These are phyloP conservation scores for Ceratocystis cubensis DNA, from an alignment of 2,329 filamentous ascomycete genomes.

Conservation along the genomic window DNA sequence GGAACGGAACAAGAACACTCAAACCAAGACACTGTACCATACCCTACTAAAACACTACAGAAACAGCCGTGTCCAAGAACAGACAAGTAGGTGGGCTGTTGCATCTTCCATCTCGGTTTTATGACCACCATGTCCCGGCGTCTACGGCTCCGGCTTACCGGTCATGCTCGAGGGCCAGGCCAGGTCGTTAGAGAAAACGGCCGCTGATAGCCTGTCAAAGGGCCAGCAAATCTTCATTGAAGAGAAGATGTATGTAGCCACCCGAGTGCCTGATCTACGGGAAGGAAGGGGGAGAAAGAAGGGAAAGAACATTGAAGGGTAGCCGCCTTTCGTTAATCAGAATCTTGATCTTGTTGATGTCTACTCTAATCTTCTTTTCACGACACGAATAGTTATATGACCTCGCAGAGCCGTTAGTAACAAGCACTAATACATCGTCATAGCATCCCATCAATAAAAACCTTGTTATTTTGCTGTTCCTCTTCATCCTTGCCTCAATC, in stretches of 20 bases:
- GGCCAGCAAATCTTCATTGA: background rate
- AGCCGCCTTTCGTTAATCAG: background rate
- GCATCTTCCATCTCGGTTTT: background rate
- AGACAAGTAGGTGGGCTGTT: background rate
- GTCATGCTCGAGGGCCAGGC: background rate
- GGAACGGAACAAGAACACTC: background rate
- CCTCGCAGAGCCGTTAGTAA: too few relatives aligned
- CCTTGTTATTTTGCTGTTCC: too few relatives aligned
- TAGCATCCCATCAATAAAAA: too few relatives aligned
- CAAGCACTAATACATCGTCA: too few relatives aligned
- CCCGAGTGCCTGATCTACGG: constrained; percentile 7
- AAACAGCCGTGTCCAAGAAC: background rate
- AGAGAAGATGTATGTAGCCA: background rate
- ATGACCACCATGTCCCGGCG: background rate
- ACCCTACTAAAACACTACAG: background rate
- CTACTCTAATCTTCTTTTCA: too few relatives aligned
- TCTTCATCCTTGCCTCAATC: too few relatives aligned
- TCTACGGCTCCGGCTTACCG: background rate
- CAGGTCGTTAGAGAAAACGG: too few relatives aligned
- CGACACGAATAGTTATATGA: too few relatives aligned
- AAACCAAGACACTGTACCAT: background rate
- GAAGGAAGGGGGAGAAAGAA: background rate
- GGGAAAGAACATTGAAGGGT: background rate
- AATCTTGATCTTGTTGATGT: too few relatives aligned
- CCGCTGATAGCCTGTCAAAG: too few relatives aligned